Percentiles rank a stretch among this genome's conserved stretches.
Conservation (phyloP, 2,329 filamentous ascomycete genomes). For the Stachybotrys elegans region DNA sequence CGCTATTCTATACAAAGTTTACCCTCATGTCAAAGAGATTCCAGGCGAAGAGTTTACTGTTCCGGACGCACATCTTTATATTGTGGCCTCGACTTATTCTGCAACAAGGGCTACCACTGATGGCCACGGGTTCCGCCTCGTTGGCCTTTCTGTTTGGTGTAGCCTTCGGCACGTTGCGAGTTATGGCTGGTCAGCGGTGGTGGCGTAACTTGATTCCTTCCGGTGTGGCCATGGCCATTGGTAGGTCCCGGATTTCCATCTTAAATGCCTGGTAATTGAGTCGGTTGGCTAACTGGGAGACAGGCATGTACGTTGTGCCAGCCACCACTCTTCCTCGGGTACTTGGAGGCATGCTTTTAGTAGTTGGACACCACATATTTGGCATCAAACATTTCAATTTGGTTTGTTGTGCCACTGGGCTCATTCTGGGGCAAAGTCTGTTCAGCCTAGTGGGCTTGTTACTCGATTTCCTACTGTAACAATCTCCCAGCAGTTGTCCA, state of each 20-base stretch:
- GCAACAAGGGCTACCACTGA: slow-evolving; percentile 1
- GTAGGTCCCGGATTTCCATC: not conserved
- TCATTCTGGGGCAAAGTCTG: not conserved
- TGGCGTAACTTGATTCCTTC: not conserved
- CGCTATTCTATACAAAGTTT: not conserved
- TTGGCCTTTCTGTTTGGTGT: slow-evolving; percentile 1
- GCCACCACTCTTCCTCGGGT: not conserved
- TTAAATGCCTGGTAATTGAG: too few relatives aligned
- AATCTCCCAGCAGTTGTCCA: too few relatives aligned
- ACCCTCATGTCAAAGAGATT: not conserved
- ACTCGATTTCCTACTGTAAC: too few relatives aligned
- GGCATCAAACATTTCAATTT: not conserved
- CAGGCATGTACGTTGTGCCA: not conserved
- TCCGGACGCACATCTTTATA: slow-evolving; percentile 2
- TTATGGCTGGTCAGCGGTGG: not conserved
- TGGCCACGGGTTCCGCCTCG: not conserved
- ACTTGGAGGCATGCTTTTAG: not conserved
- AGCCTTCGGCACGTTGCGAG: not conserved
- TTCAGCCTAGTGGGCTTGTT: not conserved
- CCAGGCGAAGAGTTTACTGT: not conserved
- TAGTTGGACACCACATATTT: not conserved
- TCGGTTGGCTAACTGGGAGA: not conserved
- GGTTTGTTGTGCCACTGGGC: not conserved
- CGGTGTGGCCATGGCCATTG: not conserved
- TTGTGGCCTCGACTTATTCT: slow-evolving; percentile 1